Evolutionary conservation across 345 rosid genomes (phyloP).

Genomic region (Populus tremula): DNA sequence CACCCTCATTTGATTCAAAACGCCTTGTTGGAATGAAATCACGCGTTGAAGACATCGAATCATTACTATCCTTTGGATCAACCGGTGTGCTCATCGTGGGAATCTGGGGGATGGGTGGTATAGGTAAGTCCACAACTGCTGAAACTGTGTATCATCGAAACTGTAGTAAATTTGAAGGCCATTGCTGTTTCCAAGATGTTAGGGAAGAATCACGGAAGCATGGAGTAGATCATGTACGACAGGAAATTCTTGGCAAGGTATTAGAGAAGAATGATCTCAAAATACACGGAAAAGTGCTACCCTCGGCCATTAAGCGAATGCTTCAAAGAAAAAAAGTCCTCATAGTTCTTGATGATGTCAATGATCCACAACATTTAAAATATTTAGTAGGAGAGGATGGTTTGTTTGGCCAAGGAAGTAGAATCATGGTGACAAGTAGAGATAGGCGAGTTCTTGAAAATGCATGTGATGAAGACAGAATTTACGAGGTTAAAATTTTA

Average conservation of each 20-base stretch:
- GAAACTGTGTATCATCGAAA: background rate
- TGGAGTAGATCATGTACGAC: background rate
- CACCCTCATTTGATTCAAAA: background rate
- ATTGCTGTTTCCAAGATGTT: background rate
- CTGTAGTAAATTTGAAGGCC: background rate
- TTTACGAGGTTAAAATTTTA: background rate
- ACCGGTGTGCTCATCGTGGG: background rate
- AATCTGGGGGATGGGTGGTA: conserved; percentile 7
- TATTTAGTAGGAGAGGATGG: background rate
- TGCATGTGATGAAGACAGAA: background rate
- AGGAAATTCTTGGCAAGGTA: background rate
- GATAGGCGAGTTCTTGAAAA: conserved; percentile 2
- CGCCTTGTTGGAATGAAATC: conserved; percentile 1
- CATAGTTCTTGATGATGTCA: conserved; percentile 9
- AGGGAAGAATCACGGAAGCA: background rate
- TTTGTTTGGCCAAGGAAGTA: background rate
- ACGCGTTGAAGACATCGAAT: background rate
- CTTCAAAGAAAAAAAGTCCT: background rate
- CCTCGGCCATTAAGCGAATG: background rate
- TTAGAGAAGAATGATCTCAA: background rate
- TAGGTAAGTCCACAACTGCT: conserved; percentile 8
- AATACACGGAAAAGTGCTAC: too few relatives aligned
- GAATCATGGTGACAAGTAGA: background rate
- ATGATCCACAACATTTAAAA: background rate
- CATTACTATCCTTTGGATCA: background rate